Base-by-base conservation (phyloP, 495 filamentous ascomycete genomes). In the Neurospora africana region DNA sequence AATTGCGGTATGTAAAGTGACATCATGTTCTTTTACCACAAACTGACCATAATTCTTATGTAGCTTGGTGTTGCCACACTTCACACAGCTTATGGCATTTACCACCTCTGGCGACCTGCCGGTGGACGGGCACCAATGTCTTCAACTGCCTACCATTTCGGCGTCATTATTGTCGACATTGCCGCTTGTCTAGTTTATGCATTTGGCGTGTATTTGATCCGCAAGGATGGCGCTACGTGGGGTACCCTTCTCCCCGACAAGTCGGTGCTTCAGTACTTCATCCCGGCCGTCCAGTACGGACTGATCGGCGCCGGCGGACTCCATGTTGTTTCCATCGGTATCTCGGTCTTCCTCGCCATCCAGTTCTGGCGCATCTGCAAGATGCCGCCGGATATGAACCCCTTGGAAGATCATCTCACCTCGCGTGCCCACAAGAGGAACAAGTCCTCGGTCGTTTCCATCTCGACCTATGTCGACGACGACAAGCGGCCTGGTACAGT, bases 301-400 rank as follows among this genome's bases (percentile, higher is more conserved):
- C 87, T 90, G 40, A 81, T 90, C 35, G 80, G 82, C 37, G 87
- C 89, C 37, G 90, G 83, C 43, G 89, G 86, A 8, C 75, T 96
- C 13, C 93, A 97, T 77, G 80, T 89, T 2, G 70, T 94, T 10
- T 92, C 92, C 4, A 79, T 94, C 5, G 81, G 81, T 11, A 83
- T 96, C 36, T 91, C 91, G 1, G 78, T 91, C 27, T 96, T 89
- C 75, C 84, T 97, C 8, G 87, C 87, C 2, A 75, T 92, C 68
- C 86, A 91, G 73, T 97, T 97, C 89, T 88, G 89, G 11, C 89
- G 92, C 74, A 97, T 97, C 75, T 83, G 89, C 33, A 83, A 83
- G 17, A 85, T 97, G 70, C 94, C 94, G 2, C 94, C 94, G 0
- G 94, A 97, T 75, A 92, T 96, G 91, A 97, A 97, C 75, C 94